phyloP scores from a whole-genome alignment of 805 yeast species.

The Starmera amethionina region DNA sequence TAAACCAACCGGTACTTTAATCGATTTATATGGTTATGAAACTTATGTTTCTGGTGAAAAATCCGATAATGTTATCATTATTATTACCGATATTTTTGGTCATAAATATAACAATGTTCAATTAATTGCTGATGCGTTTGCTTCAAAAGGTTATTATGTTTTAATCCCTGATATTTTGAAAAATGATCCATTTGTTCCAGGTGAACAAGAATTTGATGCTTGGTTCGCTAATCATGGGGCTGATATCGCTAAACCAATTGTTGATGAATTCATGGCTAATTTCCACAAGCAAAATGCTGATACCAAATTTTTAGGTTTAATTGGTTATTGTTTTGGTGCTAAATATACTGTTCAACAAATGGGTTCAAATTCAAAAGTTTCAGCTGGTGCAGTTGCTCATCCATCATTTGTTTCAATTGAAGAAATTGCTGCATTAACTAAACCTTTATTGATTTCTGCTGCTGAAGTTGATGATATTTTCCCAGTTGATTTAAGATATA shows the following conservation, averaged over 20 bases:
- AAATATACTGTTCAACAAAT: slow-evolving; percentile 50
- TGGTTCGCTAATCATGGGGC: slow-evolving; percentile 51
- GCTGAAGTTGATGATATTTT: slow-evolving; percentile 64
- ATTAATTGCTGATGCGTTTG: slow-evolving; percentile 59
- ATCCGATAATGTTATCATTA: slow-evolving; percentile 42
- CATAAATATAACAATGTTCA: slow-evolving; percentile 42
- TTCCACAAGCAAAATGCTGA: slow-evolving; percentile 32
- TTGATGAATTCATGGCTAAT: slow-evolving; percentile 33
- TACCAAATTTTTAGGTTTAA: slow-evolving; percentile 42
- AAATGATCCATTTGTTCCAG: slow-evolving; percentile 31
- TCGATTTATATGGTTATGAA: slow-evolving; percentile 30
- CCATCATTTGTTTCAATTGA: slow-evolving; percentile 66
- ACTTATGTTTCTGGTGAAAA: slow-evolving; percentile 38
- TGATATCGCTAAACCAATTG: slow-evolving; percentile 38
- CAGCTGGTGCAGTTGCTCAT: slow-evolving; percentile 72
- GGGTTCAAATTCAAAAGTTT: slow-evolving; percentile 26
- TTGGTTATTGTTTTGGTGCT: slow-evolving; percentile 87
- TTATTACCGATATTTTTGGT: slow-evolving; percentile 67
- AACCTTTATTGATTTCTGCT: slow-evolving; percentile 52
- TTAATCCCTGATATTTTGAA: slow-evolving; percentile 68
- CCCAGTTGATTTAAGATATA: slow-evolving; percentile 50
- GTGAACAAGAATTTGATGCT: slow-evolving; percentile 15
- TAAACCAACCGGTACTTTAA: slow-evolving; percentile 32
- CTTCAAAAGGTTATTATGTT: slow-evolving; percentile 53
- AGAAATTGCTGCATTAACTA: slow-evolving; percentile 49